phyloP scores from a whole-genome alignment of 805 yeast genomes.

The Saturnispora quitensis region DNA sequence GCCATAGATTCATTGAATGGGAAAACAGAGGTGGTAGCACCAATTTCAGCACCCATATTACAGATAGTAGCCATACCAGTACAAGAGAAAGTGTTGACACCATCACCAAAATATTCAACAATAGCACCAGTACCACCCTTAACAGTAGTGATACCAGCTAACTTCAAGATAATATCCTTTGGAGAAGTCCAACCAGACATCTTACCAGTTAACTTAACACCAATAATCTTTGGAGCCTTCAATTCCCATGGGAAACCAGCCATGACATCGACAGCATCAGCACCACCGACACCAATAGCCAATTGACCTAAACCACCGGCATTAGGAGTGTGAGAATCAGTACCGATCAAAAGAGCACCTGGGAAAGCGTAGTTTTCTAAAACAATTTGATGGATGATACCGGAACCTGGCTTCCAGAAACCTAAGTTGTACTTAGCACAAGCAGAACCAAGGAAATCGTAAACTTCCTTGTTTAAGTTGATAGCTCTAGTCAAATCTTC shows the following conservation, averaged over 20 bases:
- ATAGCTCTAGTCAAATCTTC: slow-evolving; percentile 74
- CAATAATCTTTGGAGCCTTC: slow-evolving; percentile 91
- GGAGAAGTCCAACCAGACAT: slow-evolving; percentile 95
- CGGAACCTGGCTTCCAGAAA: slow-evolving; percentile 99
- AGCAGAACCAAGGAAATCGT: slow-evolving; percentile 87
- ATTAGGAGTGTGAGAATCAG: slow-evolving; percentile 98
- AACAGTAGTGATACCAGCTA: slow-evolving; percentile 90
- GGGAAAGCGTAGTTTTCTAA: slow-evolving; percentile 95
- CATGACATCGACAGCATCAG: slow-evolving; percentile 97
- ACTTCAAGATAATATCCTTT: slow-evolving; percentile 86
- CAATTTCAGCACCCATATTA: slow-evolving; percentile 99
- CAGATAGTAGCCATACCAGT: slow-evolving; percentile 99
- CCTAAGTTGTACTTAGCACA: slow-evolving; percentile 93
- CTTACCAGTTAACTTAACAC: slow-evolving; percentile 86
- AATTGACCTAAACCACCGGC: slow-evolving; percentile 99
- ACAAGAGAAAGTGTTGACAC: slow-evolving; percentile 80
- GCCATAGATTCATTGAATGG: slow-evolving; percentile 58
- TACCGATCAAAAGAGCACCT: slow-evolving; percentile 94
- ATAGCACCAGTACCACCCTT: slow-evolving; percentile 97
- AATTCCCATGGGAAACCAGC: slow-evolving; percentile 98
- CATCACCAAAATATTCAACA: slow-evolving; percentile 95
- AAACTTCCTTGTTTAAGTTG: slow-evolving; percentile 86
- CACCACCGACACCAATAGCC: slow-evolving; percentile 99
- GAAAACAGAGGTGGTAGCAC: slow-evolving; percentile 97
- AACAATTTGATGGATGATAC: slow-evolving; percentile 96